Evolutionary conservation across 2,329 filamentous ascomycete genomes (phyloP).

Genomic region (Fragosphaeria purpurea): DNA sequence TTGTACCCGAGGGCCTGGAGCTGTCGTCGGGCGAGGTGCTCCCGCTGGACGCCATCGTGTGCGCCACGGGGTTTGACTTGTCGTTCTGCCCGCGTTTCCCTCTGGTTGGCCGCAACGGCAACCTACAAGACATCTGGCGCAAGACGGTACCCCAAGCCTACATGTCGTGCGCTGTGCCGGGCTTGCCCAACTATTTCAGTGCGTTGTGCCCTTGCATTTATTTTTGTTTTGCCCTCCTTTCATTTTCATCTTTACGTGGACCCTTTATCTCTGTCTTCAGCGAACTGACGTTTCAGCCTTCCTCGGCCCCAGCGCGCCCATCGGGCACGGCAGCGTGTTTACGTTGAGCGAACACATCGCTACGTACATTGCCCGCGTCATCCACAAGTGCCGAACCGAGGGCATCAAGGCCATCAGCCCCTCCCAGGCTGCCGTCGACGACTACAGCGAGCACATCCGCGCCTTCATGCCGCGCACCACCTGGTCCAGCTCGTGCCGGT

Average conservation of each 20-base stretch:
- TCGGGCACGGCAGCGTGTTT: constrained; percentile 40
- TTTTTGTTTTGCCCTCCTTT: background rate
- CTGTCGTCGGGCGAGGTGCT: constrained; percentile 37
- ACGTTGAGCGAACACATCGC: constrained; percentile 42
- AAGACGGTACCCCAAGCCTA: constrained; percentile 36
- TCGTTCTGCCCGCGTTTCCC: constrained; percentile 43
- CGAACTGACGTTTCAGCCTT: constrained; percentile 28
- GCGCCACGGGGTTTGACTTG: constrained; percentile 48
- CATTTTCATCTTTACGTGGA: background rate
- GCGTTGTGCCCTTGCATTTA: constrained; percentile 13
- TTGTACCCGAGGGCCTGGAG: constrained; percentile 39
- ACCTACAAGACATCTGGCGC: constrained; percentile 40
- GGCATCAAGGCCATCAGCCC: constrained; percentile 36
- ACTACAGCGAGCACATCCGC: constrained; percentile 39
- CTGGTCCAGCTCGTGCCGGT: constrained; percentile 36
- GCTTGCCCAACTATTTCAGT: constrained; percentile 48
- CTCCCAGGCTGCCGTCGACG: constrained; percentile 34
- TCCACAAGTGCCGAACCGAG: constrained; percentile 41
- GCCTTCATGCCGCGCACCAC: constrained; percentile 44
- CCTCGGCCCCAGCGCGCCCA: constrained; percentile 41
- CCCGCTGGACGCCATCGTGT: constrained; percentile 45
- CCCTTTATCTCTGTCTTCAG: background rate
- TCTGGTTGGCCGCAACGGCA: constrained; percentile 36
- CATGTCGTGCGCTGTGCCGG: constrained; percentile 42
- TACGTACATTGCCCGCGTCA: constrained; percentile 37